Evolutionary conservation across 1,284 basidiomycete genomes (phyloP).

Genomic region (Marasmius oreades): DNA sequence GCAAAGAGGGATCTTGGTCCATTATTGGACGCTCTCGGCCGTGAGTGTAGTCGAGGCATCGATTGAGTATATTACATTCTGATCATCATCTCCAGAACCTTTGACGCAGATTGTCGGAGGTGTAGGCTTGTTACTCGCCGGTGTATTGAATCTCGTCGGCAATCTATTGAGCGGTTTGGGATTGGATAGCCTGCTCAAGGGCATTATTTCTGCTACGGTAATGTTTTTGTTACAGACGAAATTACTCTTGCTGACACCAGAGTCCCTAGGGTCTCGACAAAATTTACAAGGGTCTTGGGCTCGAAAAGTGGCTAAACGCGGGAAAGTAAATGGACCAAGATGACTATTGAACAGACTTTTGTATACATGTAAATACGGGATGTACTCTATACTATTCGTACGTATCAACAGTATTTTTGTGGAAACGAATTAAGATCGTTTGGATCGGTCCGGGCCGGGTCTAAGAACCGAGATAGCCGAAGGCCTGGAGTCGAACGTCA

Average conservation of each 20-base stretch:
- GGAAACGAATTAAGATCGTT: no score
- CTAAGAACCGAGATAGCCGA: no score
- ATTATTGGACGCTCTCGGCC: constrained; percentile 27
- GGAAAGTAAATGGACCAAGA: no score
- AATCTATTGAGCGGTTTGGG: constrained; percentile 19
- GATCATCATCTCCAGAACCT: constrained; percentile 3
- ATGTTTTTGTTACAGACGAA: background rate
- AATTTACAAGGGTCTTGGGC: constrained; percentile 26
- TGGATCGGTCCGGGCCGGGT: no score
- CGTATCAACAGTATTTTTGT: no score
- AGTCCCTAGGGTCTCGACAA: constrained; percentile 25
- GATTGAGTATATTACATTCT: background rate
- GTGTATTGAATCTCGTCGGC: constrained; percentile 21
- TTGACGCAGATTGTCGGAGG: constrained; percentile 15
- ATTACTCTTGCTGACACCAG: background rate
- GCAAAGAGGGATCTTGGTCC: constrained; percentile 37
- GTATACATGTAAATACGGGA: background rate
- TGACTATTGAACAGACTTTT: background rate
- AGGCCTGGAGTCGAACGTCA: no score
- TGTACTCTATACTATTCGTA: no score
- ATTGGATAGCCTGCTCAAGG: constrained; percentile 20
- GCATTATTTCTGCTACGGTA: constrained; percentile 14
- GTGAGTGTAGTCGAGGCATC: constrained; percentile 1
- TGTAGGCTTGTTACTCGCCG: constrained; percentile 16
- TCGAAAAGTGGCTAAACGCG: constrained; percentile 22